phyloP scores from a whole-genome alignment of 129 eudicot species.

The Flaveria linearis region DNA sequence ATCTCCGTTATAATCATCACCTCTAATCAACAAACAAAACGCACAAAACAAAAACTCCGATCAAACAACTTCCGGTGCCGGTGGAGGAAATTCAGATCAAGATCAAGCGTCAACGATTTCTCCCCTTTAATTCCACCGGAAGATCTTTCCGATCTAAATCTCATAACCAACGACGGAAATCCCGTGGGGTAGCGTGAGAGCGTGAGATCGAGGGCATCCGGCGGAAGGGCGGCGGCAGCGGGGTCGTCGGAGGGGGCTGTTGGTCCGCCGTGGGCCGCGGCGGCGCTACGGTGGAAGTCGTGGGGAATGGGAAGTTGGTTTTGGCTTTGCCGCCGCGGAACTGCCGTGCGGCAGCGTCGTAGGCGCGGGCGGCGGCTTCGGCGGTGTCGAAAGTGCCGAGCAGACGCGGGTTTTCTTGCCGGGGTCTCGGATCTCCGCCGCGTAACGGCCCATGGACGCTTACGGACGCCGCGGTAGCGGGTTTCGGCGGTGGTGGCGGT shows the following conservation, averaged over 20 bases:
- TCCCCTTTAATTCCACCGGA: background rate
- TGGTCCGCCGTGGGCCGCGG: no score
- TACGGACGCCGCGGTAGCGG: slow-evolving; percentile 34
- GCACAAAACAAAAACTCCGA: background rate
- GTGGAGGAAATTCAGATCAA: slow-evolving; percentile 60
- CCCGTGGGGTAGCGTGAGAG: slow-evolving; percentile 29
- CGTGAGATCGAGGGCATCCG: slow-evolving; percentile 45
- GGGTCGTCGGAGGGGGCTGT: background rate
- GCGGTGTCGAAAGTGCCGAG: slow-evolving; percentile 49
- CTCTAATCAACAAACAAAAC: slow-evolving; percentile 12
- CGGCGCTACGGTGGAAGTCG: background rate
- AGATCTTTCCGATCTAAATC: slow-evolving; percentile 24
- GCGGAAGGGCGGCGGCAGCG: slow-evolving; percentile 32
- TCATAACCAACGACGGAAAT: slow-evolving; percentile 24
- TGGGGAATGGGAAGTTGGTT: slow-evolving; percentile 40
- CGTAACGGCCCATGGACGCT: slow-evolving; percentile 38
- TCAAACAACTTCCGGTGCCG: slow-evolving; percentile 47
- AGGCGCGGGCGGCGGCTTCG: slow-evolving; percentile 48
- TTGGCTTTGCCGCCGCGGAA: slow-evolving; percentile 56
- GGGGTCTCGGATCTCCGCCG: slow-evolving; percentile 43
- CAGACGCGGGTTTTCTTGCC: slow-evolving; percentile 38
- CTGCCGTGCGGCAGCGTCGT: slow-evolving; percentile 57
- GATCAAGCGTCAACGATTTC: slow-evolving; percentile 25
- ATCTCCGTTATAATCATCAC: slow-evolving; percentile 3
- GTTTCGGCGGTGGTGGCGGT: slow-evolving; percentile 18